These are phyloP conservation scores for Asterionellopsis glacialis DNA, from an alignment of 108 stramenopile species.

Conservation along the genomic window DNA sequence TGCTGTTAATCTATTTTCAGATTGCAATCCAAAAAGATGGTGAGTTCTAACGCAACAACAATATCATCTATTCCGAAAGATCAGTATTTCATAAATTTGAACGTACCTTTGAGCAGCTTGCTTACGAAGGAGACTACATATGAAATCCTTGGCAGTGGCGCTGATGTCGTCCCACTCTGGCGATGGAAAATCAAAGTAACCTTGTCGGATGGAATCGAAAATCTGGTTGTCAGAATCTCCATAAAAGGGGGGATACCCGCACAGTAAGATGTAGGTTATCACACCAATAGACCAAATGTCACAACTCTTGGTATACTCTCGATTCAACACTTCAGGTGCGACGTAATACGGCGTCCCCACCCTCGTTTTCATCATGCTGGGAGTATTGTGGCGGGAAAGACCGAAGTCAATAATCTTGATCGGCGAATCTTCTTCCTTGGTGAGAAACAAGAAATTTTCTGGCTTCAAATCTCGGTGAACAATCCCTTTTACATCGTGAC, in stretches of 20 bases:
- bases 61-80: neutral
- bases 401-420: slow-evolving; percentile 99
- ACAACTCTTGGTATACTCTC: slow-evolving; percentile 90
- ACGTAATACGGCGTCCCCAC: slow-evolving; percentile 91
- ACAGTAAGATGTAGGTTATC: slow-evolving; percentile 91
- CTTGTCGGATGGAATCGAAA: slow-evolving; percentile 64
- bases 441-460: slow-evolving; percentile 92
- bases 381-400: slow-evolving; percentile 85
- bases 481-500: slow-evolving; percentile 88
- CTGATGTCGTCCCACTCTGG: slow-evolving; percentile 83
- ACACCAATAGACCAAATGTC: slow-evolving; percentile 97
- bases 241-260: slow-evolving; percentile 98
- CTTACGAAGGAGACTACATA: slow-evolving; percentile 49
- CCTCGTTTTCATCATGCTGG: slow-evolving; percentile 88
- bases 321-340: slow-evolving; percentile 76
- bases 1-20: slow-evolving; percentile 57
- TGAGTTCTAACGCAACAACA: too few relatives aligned
- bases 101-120: slow-evolving; percentile 47
- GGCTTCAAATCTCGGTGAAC: slow-evolving; percentile 49
- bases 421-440: slow-evolving; percentile 66
- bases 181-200: slow-evolving; percentile 75
- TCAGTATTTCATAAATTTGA: neutral
- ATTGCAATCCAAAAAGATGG: neutral
- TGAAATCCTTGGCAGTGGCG: slow-evolving; percentile 67
- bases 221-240: slow-evolving; percentile 88